A percentile compares a stretch with the other conserved stretches of the same genome.
Conservation (phyloP, 176 grass and related monocot genomes). For the Carex myosuroides region DNA sequence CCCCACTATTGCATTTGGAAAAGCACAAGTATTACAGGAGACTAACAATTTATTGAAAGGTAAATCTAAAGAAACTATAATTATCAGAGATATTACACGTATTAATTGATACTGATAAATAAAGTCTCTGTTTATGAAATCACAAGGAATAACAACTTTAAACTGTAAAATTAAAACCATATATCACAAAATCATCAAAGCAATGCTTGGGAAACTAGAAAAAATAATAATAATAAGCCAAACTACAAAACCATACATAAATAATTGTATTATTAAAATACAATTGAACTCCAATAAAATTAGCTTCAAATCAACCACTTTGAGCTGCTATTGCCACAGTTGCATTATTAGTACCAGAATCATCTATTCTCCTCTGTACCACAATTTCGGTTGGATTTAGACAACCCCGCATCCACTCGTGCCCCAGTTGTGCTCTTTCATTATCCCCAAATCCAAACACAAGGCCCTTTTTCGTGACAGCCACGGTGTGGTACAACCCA, state of each 20-base stretch:
- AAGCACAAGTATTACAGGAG: no score
- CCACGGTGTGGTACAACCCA: slow-evolving; percentile 91
- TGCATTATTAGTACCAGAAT: not conserved
- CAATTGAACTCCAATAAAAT: slow-evolving; percentile 12
- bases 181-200: not conserved
- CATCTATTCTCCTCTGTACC: slow-evolving; percentile 57
- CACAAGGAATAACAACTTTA: not conserved
- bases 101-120: not conserved
- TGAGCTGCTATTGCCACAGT: slow-evolving; percentile 55
- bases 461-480: slow-evolving; percentile 71
- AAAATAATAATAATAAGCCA: not conserved
- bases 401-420: slow-evolving; percentile 69
- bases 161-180: not conserved
- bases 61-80: no score
- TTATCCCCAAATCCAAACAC: slow-evolving; percentile 98
- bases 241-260: slow-evolving; percentile 21
- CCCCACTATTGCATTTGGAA: no score
- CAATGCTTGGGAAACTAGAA: not conserved
- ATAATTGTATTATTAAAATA: slow-evolving; percentile 7
- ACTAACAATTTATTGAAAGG: no score
- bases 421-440: slow-evolving; percentile 88
- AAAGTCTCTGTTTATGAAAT: not conserved
- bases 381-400: slow-evolving; percentile 92
- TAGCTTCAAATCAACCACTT: slow-evolving; percentile 39
- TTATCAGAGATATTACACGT: not conserved